Evolutionary conservation across 257 asterid genomes (phyloP).

Genomic region (Solanum ahanhuiri): DNA sequence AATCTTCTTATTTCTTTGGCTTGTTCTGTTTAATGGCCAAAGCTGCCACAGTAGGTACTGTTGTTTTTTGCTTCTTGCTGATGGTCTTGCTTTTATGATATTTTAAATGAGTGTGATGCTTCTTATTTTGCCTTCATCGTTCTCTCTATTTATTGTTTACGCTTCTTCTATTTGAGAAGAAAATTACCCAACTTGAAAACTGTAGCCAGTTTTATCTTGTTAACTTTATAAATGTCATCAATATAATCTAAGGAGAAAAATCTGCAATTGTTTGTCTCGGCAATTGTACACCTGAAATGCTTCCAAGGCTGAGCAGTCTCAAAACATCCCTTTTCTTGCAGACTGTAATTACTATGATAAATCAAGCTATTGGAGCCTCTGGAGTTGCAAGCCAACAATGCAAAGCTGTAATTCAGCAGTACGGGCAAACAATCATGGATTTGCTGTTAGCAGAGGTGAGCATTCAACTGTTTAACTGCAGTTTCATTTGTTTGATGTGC

Average conservation of each 20-base stretch:
- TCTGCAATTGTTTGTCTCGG: not conserved
- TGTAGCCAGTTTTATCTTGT: not conserved
- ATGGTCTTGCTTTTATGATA: not conserved
- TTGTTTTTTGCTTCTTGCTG: not conserved
- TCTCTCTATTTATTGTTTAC: not conserved
- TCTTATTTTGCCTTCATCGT: not conserved
- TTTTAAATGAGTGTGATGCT: not conserved
- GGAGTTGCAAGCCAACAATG: conserved; percentile 95
- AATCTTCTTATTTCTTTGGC: not conserved
- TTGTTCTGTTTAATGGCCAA: not conserved
- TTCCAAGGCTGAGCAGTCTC: not conserved
- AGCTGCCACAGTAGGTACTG: not conserved
- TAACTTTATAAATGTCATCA: not conserved
- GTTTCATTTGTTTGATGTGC: not conserved
- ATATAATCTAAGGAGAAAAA: not conserved
- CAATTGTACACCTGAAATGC: not conserved
- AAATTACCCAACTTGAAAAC: not conserved
- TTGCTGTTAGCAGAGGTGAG: conserved; percentile 65
- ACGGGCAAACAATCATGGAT: conserved; percentile 72
- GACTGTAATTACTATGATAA: conserved; percentile 83
- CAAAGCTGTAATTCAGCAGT: conserved; percentile 87
- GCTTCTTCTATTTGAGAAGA: not conserved
- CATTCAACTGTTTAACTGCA: not conserved
- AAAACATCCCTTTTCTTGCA: conserved; percentile 8
- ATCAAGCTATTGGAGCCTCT: conserved; percentile 91